A percentile compares a stretch with the other conserved stretches of the same genome.
These are phyloP conservation scores for Porphyrellus cyaneotinctus DNA, from an alignment of 768 basidiomycete species.

Conservation along the genomic window DNA sequence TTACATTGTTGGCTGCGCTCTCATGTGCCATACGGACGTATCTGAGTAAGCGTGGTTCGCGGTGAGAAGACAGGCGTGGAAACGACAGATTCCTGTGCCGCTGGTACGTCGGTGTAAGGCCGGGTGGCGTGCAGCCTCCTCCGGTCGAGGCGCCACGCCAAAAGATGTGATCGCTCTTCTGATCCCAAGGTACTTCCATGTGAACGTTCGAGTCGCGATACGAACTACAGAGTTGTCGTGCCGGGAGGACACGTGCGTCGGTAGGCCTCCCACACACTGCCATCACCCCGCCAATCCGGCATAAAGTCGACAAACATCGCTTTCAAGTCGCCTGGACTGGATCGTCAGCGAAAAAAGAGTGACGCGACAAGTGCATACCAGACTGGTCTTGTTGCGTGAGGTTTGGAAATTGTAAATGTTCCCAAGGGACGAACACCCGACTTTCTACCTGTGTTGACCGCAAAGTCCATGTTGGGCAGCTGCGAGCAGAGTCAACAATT, in stretches of 20 bases:
- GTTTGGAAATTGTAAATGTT: conserved; percentile 71
- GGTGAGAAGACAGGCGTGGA: background rate
- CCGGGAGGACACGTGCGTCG: conserved; percentile 87
- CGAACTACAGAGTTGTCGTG: conserved; percentile 80
- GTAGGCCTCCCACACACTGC: conserved; percentile 92
- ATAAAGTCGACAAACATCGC: conserved; percentile 61
- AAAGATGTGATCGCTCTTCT: conserved; percentile 83
- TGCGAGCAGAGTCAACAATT: conserved; percentile 26
- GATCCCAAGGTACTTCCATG: conserved; percentile 87
- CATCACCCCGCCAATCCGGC: conserved; percentile 81
- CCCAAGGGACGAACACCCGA: conserved; percentile 91
- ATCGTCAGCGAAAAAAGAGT: background rate
- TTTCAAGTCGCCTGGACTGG: conserved; percentile 43
- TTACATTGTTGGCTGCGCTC: conserved; percentile 42
- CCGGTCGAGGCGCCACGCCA: conserved; percentile 98
- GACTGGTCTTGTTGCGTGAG: conserved; percentile 44
- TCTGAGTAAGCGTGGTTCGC: conserved; percentile 19
- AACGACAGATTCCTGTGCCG: conserved; percentile 61
- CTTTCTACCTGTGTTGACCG: conserved; percentile 93
- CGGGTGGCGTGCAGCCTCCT: conserved; percentile 82
- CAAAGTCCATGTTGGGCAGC: conserved; percentile 93
- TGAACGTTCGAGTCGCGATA: conserved; percentile 47
- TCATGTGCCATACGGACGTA: conserved; percentile 79
- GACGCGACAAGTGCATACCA: conserved; percentile 17
- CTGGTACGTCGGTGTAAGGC: conserved; percentile 80